Percentiles rank a stretch among this genome's conserved stretches.
Evolutionary conservation across 208 protist species (phyloP).

Genomic region (Wallacemonas rigidus): DNA sequence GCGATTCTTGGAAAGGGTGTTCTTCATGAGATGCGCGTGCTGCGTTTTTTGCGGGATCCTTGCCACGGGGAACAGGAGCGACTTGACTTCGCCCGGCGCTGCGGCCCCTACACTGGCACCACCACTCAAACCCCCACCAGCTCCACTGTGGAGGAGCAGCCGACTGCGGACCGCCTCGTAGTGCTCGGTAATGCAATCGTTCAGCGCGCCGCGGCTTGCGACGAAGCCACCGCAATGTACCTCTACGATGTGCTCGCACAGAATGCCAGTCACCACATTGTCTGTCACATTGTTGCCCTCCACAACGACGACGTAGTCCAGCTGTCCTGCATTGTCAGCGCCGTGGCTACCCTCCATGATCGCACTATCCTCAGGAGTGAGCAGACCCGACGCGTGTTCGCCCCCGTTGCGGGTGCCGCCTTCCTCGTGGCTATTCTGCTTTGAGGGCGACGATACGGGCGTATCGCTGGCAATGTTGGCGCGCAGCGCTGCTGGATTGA

Average conservation of each 20-base stretch:
- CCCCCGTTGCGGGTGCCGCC: background rate
- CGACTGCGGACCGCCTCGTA: slow-evolving; percentile 49
- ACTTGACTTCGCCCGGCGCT: slow-evolving; percentile 4
- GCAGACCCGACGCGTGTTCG: background rate
- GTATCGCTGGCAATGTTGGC: background rate
- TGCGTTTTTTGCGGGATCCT: slow-evolving; percentile 33
- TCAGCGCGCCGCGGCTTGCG: slow-evolving; percentile 30
- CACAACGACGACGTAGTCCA: slow-evolving; percentile 43
- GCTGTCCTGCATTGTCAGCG: background rate
- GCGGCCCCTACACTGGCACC: background rate
- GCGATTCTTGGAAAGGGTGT: slow-evolving; percentile 65
- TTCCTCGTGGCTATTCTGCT: background rate
- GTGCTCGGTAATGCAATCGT: slow-evolving; percentile 32
- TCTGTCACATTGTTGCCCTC: slow-evolving; percentile 65
- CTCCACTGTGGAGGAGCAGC: slow-evolving; percentile 26
- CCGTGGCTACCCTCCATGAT: background rate
- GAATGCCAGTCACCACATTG: slow-evolving; percentile 51
- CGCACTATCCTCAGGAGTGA: slow-evolving; percentile 13
- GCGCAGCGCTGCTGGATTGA: background rate
- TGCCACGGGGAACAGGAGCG: slow-evolving; percentile 38
- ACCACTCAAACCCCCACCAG: background rate
- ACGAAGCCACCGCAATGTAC: slow-evolving; percentile 41
- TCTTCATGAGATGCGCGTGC: slow-evolving; percentile 55
- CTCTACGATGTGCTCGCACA: slow-evolving; percentile 72
- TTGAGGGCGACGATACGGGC: background rate